Evolutionary conservation across 208 protist genomes (phyloP).

Genomic region (Blechomonas ayalai): DNA sequence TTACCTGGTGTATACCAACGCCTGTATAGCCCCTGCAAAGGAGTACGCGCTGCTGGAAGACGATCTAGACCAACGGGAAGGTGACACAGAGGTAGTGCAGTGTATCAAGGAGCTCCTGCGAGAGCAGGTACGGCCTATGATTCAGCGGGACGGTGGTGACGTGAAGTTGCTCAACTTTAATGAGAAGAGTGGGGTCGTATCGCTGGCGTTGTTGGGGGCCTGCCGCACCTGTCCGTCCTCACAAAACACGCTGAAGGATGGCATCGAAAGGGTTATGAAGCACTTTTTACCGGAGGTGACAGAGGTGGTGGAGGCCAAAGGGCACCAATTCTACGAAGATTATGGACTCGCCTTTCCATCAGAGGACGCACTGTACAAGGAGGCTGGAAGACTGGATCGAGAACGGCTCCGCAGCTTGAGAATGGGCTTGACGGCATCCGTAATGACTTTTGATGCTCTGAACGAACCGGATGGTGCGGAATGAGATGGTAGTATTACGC

Average conservation of each 20-base stretch:
- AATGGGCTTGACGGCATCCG: conserved; percentile 26
- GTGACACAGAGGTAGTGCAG: conserved; percentile 85
- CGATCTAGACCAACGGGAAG: conserved; percentile 54
- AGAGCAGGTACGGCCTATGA: conserved; percentile 87
- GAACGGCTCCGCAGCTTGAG: conserved; percentile 43
- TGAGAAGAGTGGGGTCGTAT: conserved; percentile 81
- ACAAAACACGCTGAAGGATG: conserved; percentile 84
- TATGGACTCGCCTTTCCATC: conserved; percentile 75
- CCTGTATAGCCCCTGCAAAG: conserved; percentile 51
- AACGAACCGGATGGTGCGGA: conserved; percentile 82
- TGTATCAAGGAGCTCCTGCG: conserved; percentile 92
- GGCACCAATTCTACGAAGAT: conserved; percentile 76
- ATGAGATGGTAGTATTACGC: no score
- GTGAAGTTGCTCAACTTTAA: conserved; percentile 86
- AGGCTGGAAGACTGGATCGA: conserved; percentile 53
- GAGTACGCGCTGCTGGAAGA: conserved; percentile 83
- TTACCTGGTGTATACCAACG: conserved; percentile 74
- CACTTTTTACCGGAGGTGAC: conserved; percentile 91
- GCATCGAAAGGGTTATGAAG: conserved; percentile 88
- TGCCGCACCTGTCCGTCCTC: conserved; percentile 88
- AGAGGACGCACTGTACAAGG: conserved; percentile 67
- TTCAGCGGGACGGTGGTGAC: conserved; percentile 91
- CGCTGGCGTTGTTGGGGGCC: conserved; percentile 85
- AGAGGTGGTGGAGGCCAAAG: conserved; percentile 67
- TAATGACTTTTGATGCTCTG: conserved; percentile 69